These are phyloP conservation scores for Onygenales sp. DNA, from an alignment of 2,329 filamentous ascomycete genomes.

Conservation along the genomic window DNA sequence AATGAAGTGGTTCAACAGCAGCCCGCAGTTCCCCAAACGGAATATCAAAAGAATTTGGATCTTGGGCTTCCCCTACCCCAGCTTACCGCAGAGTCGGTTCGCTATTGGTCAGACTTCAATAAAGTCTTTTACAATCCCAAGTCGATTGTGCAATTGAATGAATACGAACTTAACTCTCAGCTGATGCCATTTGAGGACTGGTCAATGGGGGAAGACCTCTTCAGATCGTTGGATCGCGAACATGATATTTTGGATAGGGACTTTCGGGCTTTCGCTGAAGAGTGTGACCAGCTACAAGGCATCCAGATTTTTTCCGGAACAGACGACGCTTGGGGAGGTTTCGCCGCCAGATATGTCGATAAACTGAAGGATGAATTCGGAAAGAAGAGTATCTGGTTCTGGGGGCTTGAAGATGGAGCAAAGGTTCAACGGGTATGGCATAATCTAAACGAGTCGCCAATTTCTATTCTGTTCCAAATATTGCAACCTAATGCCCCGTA, in stretches of 20 bases:
- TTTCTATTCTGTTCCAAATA: not conserved
- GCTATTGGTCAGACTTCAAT: conserved; percentile 96
- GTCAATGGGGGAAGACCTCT: conserved; percentile 65
- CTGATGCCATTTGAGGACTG: conserved; percentile 76
- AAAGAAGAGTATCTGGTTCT: conserved; percentile 78
- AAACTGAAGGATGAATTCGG: conserved; percentile 81
- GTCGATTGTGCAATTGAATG: conserved; percentile 76
- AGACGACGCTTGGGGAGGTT: conserved; percentile 76
- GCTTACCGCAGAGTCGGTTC: conserved; percentile 61
- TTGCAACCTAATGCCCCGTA: conserved; percentile 5
- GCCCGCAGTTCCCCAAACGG: conserved; percentile 55
- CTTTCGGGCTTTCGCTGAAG: conserved; percentile 76
- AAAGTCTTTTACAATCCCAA: conserved; percentile 85
- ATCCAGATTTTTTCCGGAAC: conserved; percentile 65
- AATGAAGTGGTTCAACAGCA: conserved; percentile 60
- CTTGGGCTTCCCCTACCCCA: conserved; percentile 53
- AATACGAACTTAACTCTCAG: conserved; percentile 73
- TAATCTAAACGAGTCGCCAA: not conserved
- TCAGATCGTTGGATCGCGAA: conserved; percentile 62
- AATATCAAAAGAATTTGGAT: conserved; percentile 74
- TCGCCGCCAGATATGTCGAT: conserved; percentile 64
- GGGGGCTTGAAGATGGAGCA: conserved; percentile 62
- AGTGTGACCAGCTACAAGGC: conserved; percentile 85
- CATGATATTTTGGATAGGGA: conserved; percentile 87
- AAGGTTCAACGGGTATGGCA: conserved; percentile 45